A percentile compares a stretch with the other conserved stretches of the same genome.
phyloP scores from a whole-genome alignment of 371 early-diverging fungal species.

The Gilbertella persicaria region DNA sequence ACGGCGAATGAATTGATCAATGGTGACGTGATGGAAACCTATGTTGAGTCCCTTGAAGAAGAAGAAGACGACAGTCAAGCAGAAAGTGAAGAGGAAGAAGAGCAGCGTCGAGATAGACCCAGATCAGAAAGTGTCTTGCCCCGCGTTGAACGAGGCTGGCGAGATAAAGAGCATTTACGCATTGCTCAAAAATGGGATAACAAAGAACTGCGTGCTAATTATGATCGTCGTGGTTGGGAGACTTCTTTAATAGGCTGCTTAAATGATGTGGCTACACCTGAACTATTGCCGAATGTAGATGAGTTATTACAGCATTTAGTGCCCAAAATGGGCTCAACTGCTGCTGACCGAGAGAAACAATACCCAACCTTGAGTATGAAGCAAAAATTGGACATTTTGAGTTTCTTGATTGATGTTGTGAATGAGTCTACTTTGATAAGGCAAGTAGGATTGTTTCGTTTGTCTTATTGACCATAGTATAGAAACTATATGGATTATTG shows the following conservation, averaged over 20 bases:
- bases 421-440: conserved; percentile 48
- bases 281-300: conserved; percentile 41
- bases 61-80: neutral
- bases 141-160: conserved; percentile 39
- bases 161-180: conserved; percentile 35
- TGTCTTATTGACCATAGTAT: neutral
- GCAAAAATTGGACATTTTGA: conserved; percentile 44
- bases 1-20: conserved; percentile 36
- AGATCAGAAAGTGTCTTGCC: conserved; percentile 9
- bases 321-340: conserved; percentile 35
- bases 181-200: conserved; percentile 43
- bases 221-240: conserved; percentile 50
- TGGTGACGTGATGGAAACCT: conserved; percentile 34
- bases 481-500: conserved; percentile 70
- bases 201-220: conserved; percentile 31
- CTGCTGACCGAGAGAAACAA: conserved; percentile 46
- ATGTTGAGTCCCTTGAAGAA: conserved; percentile 28
- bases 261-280: conserved; percentile 49
- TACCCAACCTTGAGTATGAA: conserved; percentile 37
- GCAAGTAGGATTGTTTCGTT: conserved; percentile 16
- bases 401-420: conserved; percentile 41
- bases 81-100: conserved; percentile 6
- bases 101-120: conserved; percentile 7
- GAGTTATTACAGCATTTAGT: conserved; percentile 39
- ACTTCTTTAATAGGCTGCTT: conserved; percentile 46